These are phyloP conservation scores for Zygosaccharomyces gambellarensis DNA, from an alignment of 805 yeast species.

Conservation along the genomic window DNA sequence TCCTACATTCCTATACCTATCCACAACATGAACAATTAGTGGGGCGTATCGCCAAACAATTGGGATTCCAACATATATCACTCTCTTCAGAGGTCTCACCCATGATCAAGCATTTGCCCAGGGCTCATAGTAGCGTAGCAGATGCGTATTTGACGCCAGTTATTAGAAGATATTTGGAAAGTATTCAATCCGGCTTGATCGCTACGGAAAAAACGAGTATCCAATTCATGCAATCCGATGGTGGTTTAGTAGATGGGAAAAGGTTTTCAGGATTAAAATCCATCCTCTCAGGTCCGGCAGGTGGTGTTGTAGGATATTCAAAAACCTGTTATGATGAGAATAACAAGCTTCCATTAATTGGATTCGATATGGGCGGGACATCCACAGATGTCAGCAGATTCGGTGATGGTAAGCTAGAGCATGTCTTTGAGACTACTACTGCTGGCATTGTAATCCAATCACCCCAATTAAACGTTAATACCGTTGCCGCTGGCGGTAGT, in stretches of 20 bases:
- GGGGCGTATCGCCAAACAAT: conserved; percentile 53
- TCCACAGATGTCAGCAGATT: conserved; percentile 78
- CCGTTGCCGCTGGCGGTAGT: conserved; percentile 86
- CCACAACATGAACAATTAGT: conserved; percentile 61
- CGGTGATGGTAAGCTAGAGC: conserved; percentile 63
- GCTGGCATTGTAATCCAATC: conserved; percentile 81
- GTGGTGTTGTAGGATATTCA: conserved; percentile 93
- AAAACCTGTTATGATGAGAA: conserved; percentile 62
- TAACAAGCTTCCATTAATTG: conserved; percentile 58
- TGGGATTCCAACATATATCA: conserved; percentile 67
- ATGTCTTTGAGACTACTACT: conserved; percentile 77
- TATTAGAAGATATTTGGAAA: conserved; percentile 56
- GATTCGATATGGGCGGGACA: conserved; percentile 89
- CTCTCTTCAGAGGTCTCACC: conserved; percentile 66
- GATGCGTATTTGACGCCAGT: conserved; percentile 83
- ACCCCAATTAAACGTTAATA: conserved; percentile 76
- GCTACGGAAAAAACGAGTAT: conserved; percentile 45
- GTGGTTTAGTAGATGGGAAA: conserved; percentile 82
- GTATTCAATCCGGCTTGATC: conserved; percentile 57
- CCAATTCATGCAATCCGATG: conserved; percentile 93
- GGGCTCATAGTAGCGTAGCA: conserved; percentile 73
- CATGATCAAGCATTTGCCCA: conserved; percentile 67
- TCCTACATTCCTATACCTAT: conserved; percentile 67
- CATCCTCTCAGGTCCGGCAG: conserved; percentile 93
- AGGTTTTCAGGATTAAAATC: conserved; percentile 84